These are phyloP conservation scores for Sphaerulina musiva DNA, from an alignment of 2,329 filamentous ascomycete species.

Conservation along the genomic window DNA sequence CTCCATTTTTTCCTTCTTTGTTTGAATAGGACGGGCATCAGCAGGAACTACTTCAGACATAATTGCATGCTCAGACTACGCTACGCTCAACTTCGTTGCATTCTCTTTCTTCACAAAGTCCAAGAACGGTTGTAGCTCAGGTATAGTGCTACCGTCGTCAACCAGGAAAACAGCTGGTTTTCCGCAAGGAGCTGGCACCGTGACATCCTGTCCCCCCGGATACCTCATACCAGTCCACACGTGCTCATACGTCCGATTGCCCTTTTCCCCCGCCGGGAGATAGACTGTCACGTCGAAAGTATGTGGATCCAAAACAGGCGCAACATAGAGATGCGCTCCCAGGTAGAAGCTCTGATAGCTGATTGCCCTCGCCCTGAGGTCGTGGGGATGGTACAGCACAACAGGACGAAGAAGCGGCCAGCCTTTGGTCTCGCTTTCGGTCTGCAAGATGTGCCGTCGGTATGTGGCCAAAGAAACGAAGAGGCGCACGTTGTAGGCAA, in stretches of 20 bases:
- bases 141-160: constrained; percentile 15
- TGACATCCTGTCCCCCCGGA: constrained; percentile 22
- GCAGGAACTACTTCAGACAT: background rate
- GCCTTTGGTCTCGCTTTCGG: constrained; percentile 25
- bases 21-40: too few species aligned
- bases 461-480: constrained; percentile 34
- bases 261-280: constrained; percentile 17
- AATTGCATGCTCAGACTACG: background rate
- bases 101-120: constrained; percentile 29
- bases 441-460: constrained; percentile 28
- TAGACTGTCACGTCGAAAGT: constrained; percentile 24
- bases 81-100: constrained; percentile 15
- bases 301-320: constrained; percentile 26
- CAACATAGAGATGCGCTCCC: constrained; percentile 27
- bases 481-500: constrained; percentile 35
- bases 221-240: constrained; percentile 26
- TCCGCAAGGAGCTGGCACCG: constrained; percentile 26
- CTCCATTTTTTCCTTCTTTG: too few species aligned
- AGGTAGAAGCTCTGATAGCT: constrained; percentile 30
- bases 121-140: constrained; percentile 25
- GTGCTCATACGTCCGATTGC: constrained; percentile 23
- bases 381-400: constrained; percentile 25
- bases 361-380: constrained; percentile 22
- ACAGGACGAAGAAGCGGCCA: constrained; percentile 29
- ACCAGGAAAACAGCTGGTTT: constrained; percentile 29